Evolutionary conservation across 83 land plant genomes (phyloP), one percentile per base, ranked within the genome.

Genomic region (Larix sibirica): DNA sequence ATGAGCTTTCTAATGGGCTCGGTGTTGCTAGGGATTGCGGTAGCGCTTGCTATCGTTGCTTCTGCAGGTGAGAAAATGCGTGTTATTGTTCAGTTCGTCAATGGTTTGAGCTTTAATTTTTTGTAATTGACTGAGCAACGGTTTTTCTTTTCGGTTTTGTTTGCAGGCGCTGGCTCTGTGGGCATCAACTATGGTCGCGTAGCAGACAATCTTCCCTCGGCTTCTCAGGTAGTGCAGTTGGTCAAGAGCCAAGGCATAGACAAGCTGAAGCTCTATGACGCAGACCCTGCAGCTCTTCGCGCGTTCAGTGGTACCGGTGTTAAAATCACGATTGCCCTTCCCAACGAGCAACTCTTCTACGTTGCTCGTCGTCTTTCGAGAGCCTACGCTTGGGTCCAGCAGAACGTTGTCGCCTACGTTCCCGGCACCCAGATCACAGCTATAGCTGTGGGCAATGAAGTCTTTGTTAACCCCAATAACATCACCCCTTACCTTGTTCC

Each of bases 371-470:
- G 78, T 62, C 89, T 21, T 79, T 61, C 74, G 83, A 90, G 26
- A 16, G 44, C 61, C 21, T n/a, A 92, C 85, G 85, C 84, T 86
- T 67, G 83, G 67, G 67, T 64, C 78, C 84, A 81, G 91, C 85
- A 88, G 80, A 62, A 83, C 21, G 83, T 89, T 33, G 1, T 4
- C 2, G 73, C 21, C 77, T 83, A 87, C 54, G 62, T 91, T 18
- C 87, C 93, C 40, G 24, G 81, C 83, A 88, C 90, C 78, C 71
- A 91, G 13, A 93, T 95, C 86, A 70, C 84, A 77, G 81, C 81
- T 79, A 81, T 95, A 47, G 75, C 88, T 20, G 92, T 91, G 21
- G 97, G 97, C 12, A 95, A 95, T 61, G 95, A 92, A 84, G 79
- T 92, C 83, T 81, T 81, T 76, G 59, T 83, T 77, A 80, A 18